Conservation (phyloP, 179 eudicot genomes). For the Silene coronaria region DNA sequence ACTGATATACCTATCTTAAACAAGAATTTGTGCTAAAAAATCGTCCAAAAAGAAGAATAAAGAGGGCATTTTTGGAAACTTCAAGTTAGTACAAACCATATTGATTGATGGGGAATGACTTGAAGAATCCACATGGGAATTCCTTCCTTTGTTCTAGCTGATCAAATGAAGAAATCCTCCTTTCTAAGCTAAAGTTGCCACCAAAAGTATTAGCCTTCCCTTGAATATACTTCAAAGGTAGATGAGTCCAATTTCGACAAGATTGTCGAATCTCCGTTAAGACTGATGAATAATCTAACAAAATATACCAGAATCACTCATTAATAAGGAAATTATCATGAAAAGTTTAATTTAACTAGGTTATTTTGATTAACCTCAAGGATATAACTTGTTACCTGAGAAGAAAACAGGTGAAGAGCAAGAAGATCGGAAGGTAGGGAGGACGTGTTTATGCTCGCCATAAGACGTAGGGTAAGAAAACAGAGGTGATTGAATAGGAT, state of each 20-base stretch:
- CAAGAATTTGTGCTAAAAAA: too few relatives aligned
- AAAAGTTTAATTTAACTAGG: not conserved
- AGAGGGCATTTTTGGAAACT: not conserved
- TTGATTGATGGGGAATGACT: conserved; percentile 45
- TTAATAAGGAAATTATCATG: not conserved
- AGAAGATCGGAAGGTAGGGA: conserved; percentile 64
- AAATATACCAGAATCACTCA: conserved; percentile 12
- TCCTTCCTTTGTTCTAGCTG: conserved; percentile 30
- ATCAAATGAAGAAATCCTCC: conserved; percentile 57
- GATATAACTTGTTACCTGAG: conserved; percentile 43
- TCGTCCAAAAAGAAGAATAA: not conserved
- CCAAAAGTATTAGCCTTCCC: conserved; percentile 54
- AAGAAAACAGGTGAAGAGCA: conserved; percentile 82
- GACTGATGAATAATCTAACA: conserved; percentile 53
- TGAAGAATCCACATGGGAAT: conserved; percentile 81
- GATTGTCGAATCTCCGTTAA: conserved; percentile 42
- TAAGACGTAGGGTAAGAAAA: conserved; percentile 73
- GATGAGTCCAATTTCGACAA: conserved; percentile 27
- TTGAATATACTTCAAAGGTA: conserved; percentile 43
- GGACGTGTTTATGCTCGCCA: conserved; percentile 64
- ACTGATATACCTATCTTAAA: too few relatives aligned
- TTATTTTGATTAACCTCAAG: not conserved
- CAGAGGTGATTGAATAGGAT: conserved; percentile 62
- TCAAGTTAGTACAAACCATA: conserved; percentile 39
- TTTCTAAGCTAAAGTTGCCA: conserved; percentile 47